Conservation (phyloP, 805 yeast genomes). For the Suhomyces kilbournensis region DNA sequence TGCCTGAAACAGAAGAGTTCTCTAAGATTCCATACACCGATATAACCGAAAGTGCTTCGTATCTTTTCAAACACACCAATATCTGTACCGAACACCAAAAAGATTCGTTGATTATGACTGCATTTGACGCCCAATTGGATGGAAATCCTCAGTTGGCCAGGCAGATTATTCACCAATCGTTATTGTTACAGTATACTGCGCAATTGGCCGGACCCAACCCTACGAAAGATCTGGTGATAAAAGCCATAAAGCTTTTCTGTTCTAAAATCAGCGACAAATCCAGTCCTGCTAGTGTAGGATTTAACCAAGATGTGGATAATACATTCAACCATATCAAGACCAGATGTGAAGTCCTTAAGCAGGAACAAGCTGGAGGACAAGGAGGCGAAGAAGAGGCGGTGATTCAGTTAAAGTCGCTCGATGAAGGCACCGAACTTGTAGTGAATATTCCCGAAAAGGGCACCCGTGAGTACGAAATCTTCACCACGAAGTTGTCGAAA, state of each 20-base stretch:
- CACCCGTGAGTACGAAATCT: constrained; percentile 54
- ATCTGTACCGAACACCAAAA: constrained; percentile 82
- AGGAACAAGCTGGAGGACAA: constrained; percentile 42
- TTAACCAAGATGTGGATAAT: constrained; percentile 66
- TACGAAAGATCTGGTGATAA: constrained; percentile 28
- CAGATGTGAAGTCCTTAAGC: constrained; percentile 67
- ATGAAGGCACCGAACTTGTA: constrained; percentile 72
- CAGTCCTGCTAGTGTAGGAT: constrained; percentile 66
- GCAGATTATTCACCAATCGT: constrained; percentile 75
- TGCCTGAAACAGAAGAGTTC: constrained; percentile 65
- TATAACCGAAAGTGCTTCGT: constrained; percentile 48
- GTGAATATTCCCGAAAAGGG: constrained; percentile 64
- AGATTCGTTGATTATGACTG: constrained; percentile 89
- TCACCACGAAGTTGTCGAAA: constrained; percentile 51
- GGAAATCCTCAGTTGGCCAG: constrained; percentile 54
- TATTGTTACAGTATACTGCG: constrained; percentile 70
- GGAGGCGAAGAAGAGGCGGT: constrained; percentile 59
- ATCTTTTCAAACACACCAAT: constrained; percentile 55
- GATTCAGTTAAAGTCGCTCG: constrained; percentile 85
- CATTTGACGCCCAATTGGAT: constrained; percentile 77
- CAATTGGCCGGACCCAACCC: constrained; percentile 38
- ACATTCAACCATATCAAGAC: constrained; percentile 72
- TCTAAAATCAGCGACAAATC: constrained; percentile 51
- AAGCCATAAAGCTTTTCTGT: constrained; percentile 63
- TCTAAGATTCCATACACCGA: constrained; percentile 53